Percentiles rank a stretch among this genome's conserved stretches.
Evolutionary conservation across 2,329 filamentous ascomycete genomes (phyloP).

Genomic region (Penicillium palitans): DNA sequence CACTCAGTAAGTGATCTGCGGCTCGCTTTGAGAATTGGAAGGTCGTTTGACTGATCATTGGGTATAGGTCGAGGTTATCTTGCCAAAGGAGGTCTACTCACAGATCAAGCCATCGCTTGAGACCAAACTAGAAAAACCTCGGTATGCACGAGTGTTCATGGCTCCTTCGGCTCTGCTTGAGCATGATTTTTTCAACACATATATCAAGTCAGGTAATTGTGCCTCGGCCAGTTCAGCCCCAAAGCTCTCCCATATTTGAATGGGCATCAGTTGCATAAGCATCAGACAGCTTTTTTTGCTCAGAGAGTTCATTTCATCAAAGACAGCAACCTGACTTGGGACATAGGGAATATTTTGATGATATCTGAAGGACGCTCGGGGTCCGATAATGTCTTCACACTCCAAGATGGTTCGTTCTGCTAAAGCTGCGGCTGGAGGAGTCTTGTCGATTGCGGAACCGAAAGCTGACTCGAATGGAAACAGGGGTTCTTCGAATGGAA

Average conservation of each 20-base stretch:
- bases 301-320: background rate
- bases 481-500: slow-evolving; percentile 72
- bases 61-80: slow-evolving; percentile 60
- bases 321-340: slow-evolving; percentile 1
- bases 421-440: background rate
- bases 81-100: slow-evolving; percentile 65
- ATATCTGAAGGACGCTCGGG: slow-evolving; percentile 73
- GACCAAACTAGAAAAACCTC: slow-evolving; percentile 37
- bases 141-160: slow-evolving; percentile 71
- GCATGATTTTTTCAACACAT: slow-evolving; percentile 75
- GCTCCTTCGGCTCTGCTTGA: slow-evolving; percentile 70
- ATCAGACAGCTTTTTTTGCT: background rate
- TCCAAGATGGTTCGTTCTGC: slow-evolving; percentile 62
- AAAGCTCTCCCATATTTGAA: background rate
- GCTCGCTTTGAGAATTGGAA: background rate
- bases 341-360: slow-evolving; percentile 73
- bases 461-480: slow-evolving; percentile 1
- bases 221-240: background rate
- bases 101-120: slow-evolving; percentile 56
- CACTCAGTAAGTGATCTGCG: slow-evolving; percentile 57
- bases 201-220: slow-evolving; percentile 71
- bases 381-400: slow-evolving; percentile 69
- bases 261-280: background rate
- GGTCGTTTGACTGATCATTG: slow-evolving; percentile 40
- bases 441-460: background rate